A percentile compares a stretch with the other conserved stretches of the same genome.
Evolutionary conservation across 1,139 yeast species (phyloP).

Genomic region (Protomyces macrosporus): DNA sequence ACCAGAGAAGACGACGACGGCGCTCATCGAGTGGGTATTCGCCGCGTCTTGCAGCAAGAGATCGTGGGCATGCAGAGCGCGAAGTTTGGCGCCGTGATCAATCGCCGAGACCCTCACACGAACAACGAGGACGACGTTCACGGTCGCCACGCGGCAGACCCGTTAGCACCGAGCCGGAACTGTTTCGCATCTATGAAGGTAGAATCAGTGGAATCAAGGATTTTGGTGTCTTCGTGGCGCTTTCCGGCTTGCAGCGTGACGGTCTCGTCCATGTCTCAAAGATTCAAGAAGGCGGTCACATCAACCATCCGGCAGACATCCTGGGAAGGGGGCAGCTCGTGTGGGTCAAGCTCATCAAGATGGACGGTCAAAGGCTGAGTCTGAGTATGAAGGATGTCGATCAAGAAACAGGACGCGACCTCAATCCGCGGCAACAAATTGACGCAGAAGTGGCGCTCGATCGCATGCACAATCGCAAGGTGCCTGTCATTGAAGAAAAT

Average conservation of each 20-base stretch:
- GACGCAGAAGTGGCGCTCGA: constrained; percentile 27
- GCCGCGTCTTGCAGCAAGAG: neutral
- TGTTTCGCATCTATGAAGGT: constrained; percentile 55
- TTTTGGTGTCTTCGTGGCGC: constrained; percentile 73
- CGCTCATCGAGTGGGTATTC: neutral
- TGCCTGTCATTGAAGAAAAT: constrained; percentile 18
- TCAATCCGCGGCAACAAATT: constrained; percentile 29
- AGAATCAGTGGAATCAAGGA: constrained; percentile 53
- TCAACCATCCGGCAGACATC: constrained; percentile 56
- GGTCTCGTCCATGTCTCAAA: constrained; percentile 80
- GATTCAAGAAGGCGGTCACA: constrained; percentile 47
- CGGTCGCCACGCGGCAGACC: neutral
- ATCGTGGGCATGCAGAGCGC: neutral
- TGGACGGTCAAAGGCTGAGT: constrained; percentile 48
- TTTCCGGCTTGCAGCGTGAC: constrained; percentile 44
- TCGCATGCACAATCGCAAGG: constrained; percentile 7
- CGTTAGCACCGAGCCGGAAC: constrained; percentile 39
- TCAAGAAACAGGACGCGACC: constrained; percentile 58
- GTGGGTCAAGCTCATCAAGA: constrained; percentile 53
- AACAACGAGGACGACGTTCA: neutral
- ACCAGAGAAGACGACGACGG: neutral
- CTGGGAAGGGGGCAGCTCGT: constrained; percentile 57
- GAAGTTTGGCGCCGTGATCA: neutral
- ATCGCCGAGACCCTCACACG: neutral
- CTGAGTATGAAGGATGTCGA: constrained; percentile 72